Percentiles rank a stretch among this genome's conserved stretches.
Evolutionary conservation across 164 flowering plant genomes (phyloP).

Genomic region (Umbellularia californica): DNA sequence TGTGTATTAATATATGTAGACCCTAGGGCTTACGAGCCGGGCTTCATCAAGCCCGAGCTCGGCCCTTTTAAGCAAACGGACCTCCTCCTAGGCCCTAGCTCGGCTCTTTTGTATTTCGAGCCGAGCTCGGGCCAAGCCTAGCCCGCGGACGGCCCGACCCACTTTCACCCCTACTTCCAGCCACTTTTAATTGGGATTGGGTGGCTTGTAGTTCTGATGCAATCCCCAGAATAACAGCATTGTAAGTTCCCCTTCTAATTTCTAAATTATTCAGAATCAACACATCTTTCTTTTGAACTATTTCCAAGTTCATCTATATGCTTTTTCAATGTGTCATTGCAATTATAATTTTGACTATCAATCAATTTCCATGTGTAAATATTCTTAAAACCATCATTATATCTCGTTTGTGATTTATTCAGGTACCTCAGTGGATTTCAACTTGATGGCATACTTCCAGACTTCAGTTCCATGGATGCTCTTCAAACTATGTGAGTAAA

Average conservation of each 20-base stretch:
- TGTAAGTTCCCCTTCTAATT: background rate
- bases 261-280: background rate
- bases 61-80: too few relatives aligned
- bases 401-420: background rate
- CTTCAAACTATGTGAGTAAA: slow-evolving; percentile 36
- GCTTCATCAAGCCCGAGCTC: too few relatives aligned
- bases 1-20: too few relatives aligned
- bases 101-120: too few relatives aligned
- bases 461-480: slow-evolving; percentile 42
- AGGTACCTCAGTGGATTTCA: slow-evolving; percentile 31
- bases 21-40: too few relatives aligned
- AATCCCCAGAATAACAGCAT: slow-evolving; percentile 14
- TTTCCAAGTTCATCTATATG: background rate
- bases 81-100: too few relatives aligned
- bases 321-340: background rate
- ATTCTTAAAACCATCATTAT: background rate
- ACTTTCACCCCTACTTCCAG: too few relatives aligned
- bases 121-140: too few relatives aligned
- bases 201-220: slow-evolving; percentile 25
- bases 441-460: slow-evolving; percentile 35
- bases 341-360: background rate
- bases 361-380: too few relatives aligned
- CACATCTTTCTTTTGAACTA: background rate
- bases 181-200: slow-evolving; percentile 39
- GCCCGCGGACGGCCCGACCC: too few relatives aligned